Evolutionary conservation across 495 filamentous ascomycete species (phyloP).

Genomic region (Talaromyces adpressus): DNA sequence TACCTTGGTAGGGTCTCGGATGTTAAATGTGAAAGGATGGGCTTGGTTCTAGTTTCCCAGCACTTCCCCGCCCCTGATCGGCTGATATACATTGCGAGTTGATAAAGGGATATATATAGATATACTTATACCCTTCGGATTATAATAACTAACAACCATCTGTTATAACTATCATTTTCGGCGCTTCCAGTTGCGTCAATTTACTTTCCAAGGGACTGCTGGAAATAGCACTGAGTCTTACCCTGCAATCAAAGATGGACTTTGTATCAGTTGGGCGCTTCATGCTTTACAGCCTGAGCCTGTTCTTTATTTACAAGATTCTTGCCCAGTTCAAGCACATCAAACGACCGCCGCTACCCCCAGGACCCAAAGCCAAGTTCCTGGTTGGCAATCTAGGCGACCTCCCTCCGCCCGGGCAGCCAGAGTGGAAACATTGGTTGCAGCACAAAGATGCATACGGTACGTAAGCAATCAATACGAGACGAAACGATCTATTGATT

Average conservation of each 20-base stretch:
- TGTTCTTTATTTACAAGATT: constrained; percentile 2
- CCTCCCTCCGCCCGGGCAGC: constrained; percentile 28
- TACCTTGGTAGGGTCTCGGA: neutral
- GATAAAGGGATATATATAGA: neutral
- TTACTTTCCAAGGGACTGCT: neutral
- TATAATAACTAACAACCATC: neutral
- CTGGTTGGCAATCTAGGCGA: constrained; percentile 42
- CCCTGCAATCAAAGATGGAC: neutral
- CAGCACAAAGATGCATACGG: constrained; percentile 45
- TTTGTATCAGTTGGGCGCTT: neutral
- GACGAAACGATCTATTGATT: neutral
- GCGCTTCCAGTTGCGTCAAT: neutral
- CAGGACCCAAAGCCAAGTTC: constrained; percentile 35
- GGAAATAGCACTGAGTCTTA: neutral
- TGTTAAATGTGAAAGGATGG: neutral
- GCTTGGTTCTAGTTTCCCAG: neutral
- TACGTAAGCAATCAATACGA: constrained; percentile 4
- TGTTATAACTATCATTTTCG: neutral
- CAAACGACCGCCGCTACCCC: constrained; percentile 27
- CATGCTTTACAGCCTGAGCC: constrained; percentile 1
- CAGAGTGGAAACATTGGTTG: constrained; percentile 42
- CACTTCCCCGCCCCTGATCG: neutral
- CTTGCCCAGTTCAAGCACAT: constrained; percentile 4
- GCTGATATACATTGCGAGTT: neutral
- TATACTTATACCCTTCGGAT: neutral